Conservation (phyloP, 2,329 filamentous ascomycete genomes). For the Coccinonectria pachysandricola region DNA sequence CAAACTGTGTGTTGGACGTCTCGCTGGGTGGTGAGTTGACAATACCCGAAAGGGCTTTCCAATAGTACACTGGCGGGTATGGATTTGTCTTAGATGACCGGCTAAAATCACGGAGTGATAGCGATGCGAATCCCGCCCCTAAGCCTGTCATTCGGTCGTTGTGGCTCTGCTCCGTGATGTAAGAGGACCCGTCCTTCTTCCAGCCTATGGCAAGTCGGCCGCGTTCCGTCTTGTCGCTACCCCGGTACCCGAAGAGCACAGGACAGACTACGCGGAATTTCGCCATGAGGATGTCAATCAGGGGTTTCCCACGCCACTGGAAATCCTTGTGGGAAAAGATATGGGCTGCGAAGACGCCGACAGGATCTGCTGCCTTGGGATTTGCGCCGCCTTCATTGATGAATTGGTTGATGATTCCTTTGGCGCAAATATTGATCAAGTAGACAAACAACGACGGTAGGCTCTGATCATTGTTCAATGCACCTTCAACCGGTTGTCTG, state of each 20-base stretch:
- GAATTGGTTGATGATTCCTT: constrained; percentile 61
- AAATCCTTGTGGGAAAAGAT: constrained; percentile 63
- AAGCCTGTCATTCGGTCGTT: constrained; percentile 75
- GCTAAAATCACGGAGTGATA: constrained; percentile 74
- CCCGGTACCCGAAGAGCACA: constrained; percentile 73
- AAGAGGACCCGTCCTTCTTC: constrained; percentile 51
- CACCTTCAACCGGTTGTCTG: constrained; percentile 37
- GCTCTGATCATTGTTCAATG: constrained; percentile 39
- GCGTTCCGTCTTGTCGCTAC: constrained; percentile 59
- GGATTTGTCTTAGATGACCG: constrained; percentile 59
- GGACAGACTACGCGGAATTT: constrained; percentile 77
- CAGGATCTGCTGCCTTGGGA: constrained; percentile 59
- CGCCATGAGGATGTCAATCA: constrained; percentile 76
- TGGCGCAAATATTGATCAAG: constrained; percentile 65
- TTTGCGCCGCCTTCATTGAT: constrained; percentile 55
- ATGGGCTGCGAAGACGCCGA: constrained; percentile 66
- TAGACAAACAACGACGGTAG: constrained; percentile 62
- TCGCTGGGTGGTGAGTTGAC: constrained; percentile 60
- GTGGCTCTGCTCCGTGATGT: constrained; percentile 61
- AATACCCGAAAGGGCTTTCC: constrained; percentile 66
- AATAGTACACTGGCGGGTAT: constrained; percentile 72
- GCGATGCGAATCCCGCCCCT: constrained; percentile 71
- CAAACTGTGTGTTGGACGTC: constrained; percentile 62
- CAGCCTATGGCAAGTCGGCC: constrained; percentile 65
- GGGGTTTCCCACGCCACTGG: constrained; percentile 52